Conservation (phyloP, 176 grass and related monocot species). For the Calamus simplicifolius region DNA sequence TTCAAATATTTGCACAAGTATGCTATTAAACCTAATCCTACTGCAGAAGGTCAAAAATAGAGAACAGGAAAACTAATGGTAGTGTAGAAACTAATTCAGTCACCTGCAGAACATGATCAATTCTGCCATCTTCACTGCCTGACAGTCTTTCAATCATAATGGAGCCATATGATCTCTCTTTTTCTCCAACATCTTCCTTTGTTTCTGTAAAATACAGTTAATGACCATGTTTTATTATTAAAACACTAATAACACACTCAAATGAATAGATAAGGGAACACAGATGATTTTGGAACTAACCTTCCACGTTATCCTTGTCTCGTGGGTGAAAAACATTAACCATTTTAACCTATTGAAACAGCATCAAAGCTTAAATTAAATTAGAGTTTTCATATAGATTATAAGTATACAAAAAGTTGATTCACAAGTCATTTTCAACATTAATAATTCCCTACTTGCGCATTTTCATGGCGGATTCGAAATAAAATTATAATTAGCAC, state of each 20-base stretch:
- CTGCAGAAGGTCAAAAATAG: too few species aligned
- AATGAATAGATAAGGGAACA: too few species aligned
- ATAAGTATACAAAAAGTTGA: too few species aligned
- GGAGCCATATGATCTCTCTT: constrained; percentile 75
- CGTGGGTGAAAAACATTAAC: constrained; percentile 58
- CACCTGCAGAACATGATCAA: constrained; percentile 94
- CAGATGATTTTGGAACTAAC: constrained; percentile 18
- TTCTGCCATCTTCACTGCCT: constrained; percentile 53
- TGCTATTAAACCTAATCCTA: too few species aligned
- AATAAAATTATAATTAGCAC: neutral
- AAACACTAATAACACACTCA: too few species aligned
- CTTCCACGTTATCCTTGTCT: constrained; percentile 56
- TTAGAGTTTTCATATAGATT: too few species aligned
- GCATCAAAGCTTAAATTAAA: too few species aligned
- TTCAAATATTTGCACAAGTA: too few species aligned
- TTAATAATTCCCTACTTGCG: too few species aligned
- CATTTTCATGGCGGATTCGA: too few species aligned
- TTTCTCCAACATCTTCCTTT: constrained; percentile 26
- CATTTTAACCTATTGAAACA: constrained; percentile 64
- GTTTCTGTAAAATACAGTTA: constrained; percentile 36
- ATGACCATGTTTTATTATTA: neutral
- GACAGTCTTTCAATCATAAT: constrained; percentile 95
- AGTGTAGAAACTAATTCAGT: constrained; percentile 13
- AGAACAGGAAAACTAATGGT: too few species aligned
- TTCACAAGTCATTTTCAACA: too few species aligned